These are phyloP conservation scores for Echium plantagineum DNA, from an alignment of 257 asterid genomes.

Conservation along the genomic window DNA sequence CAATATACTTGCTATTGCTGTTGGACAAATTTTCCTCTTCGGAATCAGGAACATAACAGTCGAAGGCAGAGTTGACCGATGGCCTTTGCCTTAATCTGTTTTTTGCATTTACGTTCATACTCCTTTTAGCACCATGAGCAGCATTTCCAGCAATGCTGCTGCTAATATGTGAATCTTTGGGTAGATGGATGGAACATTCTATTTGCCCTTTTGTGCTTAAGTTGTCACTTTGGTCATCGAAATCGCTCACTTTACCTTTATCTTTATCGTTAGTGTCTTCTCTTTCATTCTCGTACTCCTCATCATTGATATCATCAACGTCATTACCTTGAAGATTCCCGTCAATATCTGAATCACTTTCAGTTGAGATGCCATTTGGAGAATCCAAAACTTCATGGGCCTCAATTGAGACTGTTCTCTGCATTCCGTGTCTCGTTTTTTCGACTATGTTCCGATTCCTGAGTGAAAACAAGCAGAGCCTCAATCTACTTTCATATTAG, in stretches of 20 bases:
- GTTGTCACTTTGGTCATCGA: conserved; percentile 7
- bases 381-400: conserved; percentile 21
- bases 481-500: neutral
- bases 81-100: conserved; percentile 54
- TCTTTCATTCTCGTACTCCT: conserved; percentile 25
- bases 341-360: conserved; percentile 19
- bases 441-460: conserved; percentile 46
- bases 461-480: neutral
- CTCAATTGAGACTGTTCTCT: conserved; percentile 14
- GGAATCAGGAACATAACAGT: conserved; percentile 40
- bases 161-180: conserved; percentile 31
- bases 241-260: conserved; percentile 9
- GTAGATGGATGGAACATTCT: conserved; percentile 13
- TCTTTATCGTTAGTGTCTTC: conserved; percentile 19
- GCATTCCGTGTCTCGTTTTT: conserved; percentile 17
- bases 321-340: conserved; percentile 17
- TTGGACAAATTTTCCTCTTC: conserved; percentile 37
- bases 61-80: conserved; percentile 36
- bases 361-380: conserved; percentile 23
- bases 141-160: conserved; percentile 38
- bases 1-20: neutral
- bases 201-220: conserved; percentile 15
- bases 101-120: conserved; percentile 32
- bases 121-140: conserved; percentile 31
- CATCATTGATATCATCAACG: conserved; percentile 20